These are phyloP conservation scores for Botrytis fragariae DNA, from an alignment of 2,329 filamentous ascomycete genomes.

Conservation along the genomic window DNA sequence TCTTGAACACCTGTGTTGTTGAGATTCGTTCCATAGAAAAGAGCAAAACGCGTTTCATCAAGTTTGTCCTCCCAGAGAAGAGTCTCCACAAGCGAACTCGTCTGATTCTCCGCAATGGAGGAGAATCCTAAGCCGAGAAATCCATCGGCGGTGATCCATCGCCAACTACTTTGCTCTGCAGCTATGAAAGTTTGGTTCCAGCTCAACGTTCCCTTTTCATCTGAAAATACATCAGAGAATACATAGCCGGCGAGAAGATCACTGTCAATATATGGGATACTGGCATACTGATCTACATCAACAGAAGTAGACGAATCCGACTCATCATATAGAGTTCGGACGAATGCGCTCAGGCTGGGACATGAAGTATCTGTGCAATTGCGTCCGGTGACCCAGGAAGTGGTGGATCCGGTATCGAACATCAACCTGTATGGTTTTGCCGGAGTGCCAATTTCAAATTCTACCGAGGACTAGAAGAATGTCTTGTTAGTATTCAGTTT, in stretches of 20 bases:
- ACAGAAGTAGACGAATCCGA: not conserved
- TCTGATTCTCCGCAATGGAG: not conserved
- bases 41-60: not conserved
- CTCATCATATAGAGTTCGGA: not conserved
- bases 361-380: slow-evolving; percentile 3
- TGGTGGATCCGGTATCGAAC: slow-evolving; percentile 16
- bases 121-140: slow-evolving; percentile 14
- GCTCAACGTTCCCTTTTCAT: not conserved
- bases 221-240: slow-evolving; percentile 8
- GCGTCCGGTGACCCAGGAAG: not conserved
- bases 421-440: not conserved
- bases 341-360: not conserved
- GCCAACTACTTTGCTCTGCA: not conserved
- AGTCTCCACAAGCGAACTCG: slow-evolving; percentile 4
- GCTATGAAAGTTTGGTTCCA: slow-evolving; percentile 19
- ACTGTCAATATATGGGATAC: not conserved
- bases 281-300: not conserved
- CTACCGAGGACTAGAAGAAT: not conserved
- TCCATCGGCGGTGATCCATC: not conserved
- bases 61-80: slow-evolving; percentile 8
- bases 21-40: slow-evolving; percentile 10
- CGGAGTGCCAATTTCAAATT: slow-evolving; percentile 8
- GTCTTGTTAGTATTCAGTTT: not conserved
- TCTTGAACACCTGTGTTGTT: not conserved
- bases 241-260: not conserved